A percentile compares a stretch with the other conserved stretches of the same genome.
These are phyloP conservation scores for Malus hybrid DNA, from an alignment of 331 rosid species.

Conservation along the genomic window DNA sequence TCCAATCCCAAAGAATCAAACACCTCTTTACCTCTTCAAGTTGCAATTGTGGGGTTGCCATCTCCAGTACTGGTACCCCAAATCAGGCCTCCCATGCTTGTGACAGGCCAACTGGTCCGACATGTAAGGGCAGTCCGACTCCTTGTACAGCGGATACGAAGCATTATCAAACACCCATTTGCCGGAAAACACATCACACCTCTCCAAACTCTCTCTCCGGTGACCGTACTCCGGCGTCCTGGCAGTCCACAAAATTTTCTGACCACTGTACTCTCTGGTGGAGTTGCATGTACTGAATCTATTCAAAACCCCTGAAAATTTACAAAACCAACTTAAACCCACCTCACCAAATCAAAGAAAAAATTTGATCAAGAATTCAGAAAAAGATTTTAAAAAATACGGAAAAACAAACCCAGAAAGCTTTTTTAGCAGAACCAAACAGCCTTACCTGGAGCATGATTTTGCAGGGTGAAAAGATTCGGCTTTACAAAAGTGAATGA, in stretches of 20 bases:
- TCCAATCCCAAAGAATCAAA: not conserved
- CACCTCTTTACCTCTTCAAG: constrained; percentile 55
- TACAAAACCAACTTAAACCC: constrained; percentile 22
- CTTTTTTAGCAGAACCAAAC: constrained; percentile 4
- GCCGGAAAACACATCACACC: constrained; percentile 77
- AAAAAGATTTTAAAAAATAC: not conserved
- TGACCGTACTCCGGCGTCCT: constrained; percentile 7
- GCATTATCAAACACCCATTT: constrained; percentile 79
- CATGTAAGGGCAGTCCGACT: constrained; percentile 75
- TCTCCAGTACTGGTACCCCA: constrained; percentile 78
- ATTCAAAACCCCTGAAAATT: constrained; percentile 58
- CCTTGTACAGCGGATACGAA: constrained; percentile 71
- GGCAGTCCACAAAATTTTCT: constrained; percentile 47
- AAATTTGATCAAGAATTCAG: not conserved
- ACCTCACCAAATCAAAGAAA: constrained; percentile 10
- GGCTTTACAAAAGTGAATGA: constrained; percentile 60
- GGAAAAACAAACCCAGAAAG: not conserved
- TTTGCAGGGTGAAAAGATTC: constrained; percentile 34
- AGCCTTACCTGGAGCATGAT: constrained; percentile 36
- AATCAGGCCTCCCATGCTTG: constrained; percentile 83
- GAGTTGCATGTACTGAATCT: constrained; percentile 86
- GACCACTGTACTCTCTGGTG: constrained; percentile 61
- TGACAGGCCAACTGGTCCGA: constrained; percentile 95
- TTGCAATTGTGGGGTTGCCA: constrained; percentile 96
- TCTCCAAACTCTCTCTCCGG: constrained; percentile 37